phyloP scores from a whole-genome alignment of 176 grass and related monocot genomes.

The Eleusine coracana region DNA sequence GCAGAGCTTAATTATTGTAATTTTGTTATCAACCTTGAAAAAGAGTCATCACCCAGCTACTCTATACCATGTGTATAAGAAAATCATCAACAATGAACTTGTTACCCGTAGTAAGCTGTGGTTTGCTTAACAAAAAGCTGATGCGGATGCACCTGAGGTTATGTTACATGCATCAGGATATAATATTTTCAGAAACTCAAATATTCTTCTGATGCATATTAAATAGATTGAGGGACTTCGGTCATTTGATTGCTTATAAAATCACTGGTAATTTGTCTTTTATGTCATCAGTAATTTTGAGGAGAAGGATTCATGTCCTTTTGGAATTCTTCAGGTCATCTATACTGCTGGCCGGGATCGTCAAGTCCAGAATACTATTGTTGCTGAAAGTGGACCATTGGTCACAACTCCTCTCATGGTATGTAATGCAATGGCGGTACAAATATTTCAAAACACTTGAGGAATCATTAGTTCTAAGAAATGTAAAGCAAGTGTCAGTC shows the following conservation, averaged over 20 bases:
- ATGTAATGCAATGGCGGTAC: conserved; percentile 32
- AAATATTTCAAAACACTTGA: conserved; percentile 30
- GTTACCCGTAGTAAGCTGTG: background rate
- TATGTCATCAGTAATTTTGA: conserved; percentile 7
- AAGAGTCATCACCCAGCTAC: background rate
- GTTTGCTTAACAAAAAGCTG: conserved; percentile 1
- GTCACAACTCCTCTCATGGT: conserved; percentile 74
- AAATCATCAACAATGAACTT: background rate
- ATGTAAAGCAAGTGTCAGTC: conserved; percentile 25
- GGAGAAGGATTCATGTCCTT: conserved; percentile 7
- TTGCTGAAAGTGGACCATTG: conserved; percentile 75
- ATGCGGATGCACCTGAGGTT: conserved; percentile 13
- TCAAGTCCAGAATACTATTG: conserved; percentile 74
- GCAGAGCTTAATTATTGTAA: background rate
- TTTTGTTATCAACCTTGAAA: conserved; percentile 8
- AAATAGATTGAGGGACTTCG: conserved; percentile 11
- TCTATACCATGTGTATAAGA: background rate
- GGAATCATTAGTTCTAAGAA: background rate
- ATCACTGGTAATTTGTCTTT: conserved; percentile 3
- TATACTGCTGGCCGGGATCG: conserved; percentile 85
- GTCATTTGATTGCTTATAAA: conserved; percentile 18
- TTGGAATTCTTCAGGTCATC: conserved; percentile 65
- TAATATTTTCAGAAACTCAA: conserved; percentile 8
- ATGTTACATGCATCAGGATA: background rate
- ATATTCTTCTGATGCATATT: background rate